phyloP scores from a whole-genome alignment of 495 filamentous ascomycete species.

The Podospora pseudoanserina region DNA sequence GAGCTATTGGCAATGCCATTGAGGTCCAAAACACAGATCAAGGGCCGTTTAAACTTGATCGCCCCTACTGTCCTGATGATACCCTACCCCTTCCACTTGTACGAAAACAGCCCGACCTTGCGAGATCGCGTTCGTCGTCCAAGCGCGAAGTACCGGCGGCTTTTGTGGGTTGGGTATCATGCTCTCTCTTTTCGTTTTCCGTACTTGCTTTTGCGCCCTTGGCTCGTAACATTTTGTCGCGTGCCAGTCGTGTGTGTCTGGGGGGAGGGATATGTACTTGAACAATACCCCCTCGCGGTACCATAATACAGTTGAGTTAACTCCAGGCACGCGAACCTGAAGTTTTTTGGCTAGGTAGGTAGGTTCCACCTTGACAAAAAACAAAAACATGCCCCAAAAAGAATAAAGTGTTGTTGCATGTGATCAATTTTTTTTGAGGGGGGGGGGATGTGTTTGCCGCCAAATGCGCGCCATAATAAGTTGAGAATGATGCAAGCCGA shows the following conservation, averaged over 20 bases:
- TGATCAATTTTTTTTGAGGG: too few species aligned
- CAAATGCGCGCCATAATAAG: neutral
- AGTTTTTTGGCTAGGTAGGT: neutral
- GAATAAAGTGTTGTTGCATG: too few species aligned
- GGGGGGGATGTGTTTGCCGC: too few species aligned
- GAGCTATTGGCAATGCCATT: neutral
- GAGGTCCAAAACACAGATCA: too few species aligned
- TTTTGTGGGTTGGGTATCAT: neutral
- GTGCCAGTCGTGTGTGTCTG: too few species aligned
- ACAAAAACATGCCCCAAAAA: too few species aligned
- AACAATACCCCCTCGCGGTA: too few species aligned
- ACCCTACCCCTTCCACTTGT: neutral
- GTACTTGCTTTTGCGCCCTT: neutral
- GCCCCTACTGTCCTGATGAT: neutral
- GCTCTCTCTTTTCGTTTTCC: neutral
- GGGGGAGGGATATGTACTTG: too few species aligned
- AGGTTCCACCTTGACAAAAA: too few species aligned
- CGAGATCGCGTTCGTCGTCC: neutral
- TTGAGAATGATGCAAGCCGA: neutral
- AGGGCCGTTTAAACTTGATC: neutral
- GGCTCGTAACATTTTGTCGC: neutral
- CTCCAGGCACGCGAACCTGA: neutral
- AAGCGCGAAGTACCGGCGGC: too few species aligned
- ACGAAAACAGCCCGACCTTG: neutral
- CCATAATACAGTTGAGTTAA: neutral